Percentiles rank a stretch among this genome's conserved stretches.
Conservation (phyloP, 345 rosid genomes). For the Carallia brachiata region DNA sequence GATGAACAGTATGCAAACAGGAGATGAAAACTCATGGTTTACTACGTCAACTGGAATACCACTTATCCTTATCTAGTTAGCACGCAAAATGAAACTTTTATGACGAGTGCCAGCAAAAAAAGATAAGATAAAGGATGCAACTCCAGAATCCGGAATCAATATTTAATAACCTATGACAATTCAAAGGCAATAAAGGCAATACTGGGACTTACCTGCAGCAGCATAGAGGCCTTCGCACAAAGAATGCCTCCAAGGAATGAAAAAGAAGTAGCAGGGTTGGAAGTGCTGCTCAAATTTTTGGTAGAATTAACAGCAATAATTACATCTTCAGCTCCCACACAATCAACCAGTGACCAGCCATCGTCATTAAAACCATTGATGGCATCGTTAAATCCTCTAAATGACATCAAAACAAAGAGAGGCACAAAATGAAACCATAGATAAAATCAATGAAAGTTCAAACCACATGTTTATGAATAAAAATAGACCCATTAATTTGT, state of each 20-base stretch:
- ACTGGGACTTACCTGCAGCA: slow-evolving; percentile 58
- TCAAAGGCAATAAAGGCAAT: background rate
- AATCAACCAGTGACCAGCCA: slow-evolving; percentile 83
- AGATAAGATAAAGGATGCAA: no score
- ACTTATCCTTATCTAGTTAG: no score
- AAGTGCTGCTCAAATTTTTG: slow-evolving; percentile 47
- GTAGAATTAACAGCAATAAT: slow-evolving; percentile 78
- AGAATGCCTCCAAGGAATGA: slow-evolving; percentile 85
- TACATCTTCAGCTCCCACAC: slow-evolving; percentile 93
- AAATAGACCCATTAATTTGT: background rate
- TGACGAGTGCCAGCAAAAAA: no score
- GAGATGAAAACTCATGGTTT: no score
- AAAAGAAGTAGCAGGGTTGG: slow-evolving; percentile 55
- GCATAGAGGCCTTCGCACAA: slow-evolving; percentile 99
- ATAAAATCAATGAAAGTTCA: background rate
- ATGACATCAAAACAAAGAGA: slow-evolving; percentile 12
- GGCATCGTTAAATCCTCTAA: slow-evolving; percentile 92
- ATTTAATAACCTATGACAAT: background rate
- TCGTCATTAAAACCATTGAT: slow-evolving; percentile 93
- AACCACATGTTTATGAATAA: background rate
- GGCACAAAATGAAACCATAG: background rate
- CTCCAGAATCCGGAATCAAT: no score
- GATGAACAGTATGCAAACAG: no score
- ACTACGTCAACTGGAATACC: no score
- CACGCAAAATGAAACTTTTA: no score